Evolutionary conservation across 1,284 basidiomycete species (phyloP), one percentile per base, ranked within the genome.

Genomic region (Naganishia sp.): DNA sequence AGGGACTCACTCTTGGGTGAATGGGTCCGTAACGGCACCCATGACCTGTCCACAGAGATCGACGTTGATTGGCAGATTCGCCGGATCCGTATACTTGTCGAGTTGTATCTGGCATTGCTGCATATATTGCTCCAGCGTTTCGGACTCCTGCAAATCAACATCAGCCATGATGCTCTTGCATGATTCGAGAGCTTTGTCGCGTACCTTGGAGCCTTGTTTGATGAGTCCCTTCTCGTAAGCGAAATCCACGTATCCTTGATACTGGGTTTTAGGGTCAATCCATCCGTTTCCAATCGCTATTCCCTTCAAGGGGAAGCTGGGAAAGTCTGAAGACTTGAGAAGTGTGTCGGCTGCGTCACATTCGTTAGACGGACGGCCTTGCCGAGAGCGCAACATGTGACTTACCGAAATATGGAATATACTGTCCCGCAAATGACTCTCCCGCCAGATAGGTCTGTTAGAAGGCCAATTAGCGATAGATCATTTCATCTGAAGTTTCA

Each of bases 351-450:
- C 93, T 93, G 71, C 64, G 73, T 28, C 71, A 25, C 13, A 3
- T 35, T 28, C 28, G 1, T 28, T 5, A 28, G 28, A 28, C 17
- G 18, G 11, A 35, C 2, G 63, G 31, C 73, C 28, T 28, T 28
- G 28, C 28, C 28, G 28, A 28, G 28, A 28, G 28, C 28, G 28
- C 28, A 28, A 5, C 1, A 28, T 3, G 28, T 1, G 6, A 74
- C 83, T 71, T 75, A 88, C 90, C 90, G 72, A 96, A 93, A 78
- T 94, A 95, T 15, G 96, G 95, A 70, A 98, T 94, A 82, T 92
- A 98, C 81, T 97, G 94, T n/a, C 96, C 95, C n/a, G 94, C 95
- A 75, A 88, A 99, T 69, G 90, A 92, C 82, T 97, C 94, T 62
- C 94, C 94, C 0, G 89, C 89, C 10, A 97, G 81, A 77, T 94